Evolutionary conservation across 78 protist species (phyloP).

Genomic region (Isochrysis galbana): DNA sequence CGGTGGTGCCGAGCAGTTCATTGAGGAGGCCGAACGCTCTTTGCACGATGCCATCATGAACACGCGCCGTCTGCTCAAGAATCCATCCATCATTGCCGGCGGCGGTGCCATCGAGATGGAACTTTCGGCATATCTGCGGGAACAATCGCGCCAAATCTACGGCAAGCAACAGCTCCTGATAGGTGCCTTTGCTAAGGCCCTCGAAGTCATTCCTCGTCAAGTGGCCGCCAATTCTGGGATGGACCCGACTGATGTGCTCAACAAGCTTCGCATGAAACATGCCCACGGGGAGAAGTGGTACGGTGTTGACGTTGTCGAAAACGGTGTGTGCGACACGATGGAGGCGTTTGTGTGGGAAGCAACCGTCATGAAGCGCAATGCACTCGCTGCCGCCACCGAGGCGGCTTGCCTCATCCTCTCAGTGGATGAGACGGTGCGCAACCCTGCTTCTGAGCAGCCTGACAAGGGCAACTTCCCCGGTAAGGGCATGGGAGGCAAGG

Average conservation of each 20-base stretch:
- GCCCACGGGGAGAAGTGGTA: constrained; percentile 43
- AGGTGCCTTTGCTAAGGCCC: constrained; percentile 93
- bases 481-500: neutral
- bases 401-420: constrained; percentile 98
- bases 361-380: constrained; percentile 88
- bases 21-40: constrained; percentile 89
- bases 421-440: constrained; percentile 96
- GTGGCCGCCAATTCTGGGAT: constrained; percentile 84
- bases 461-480: neutral
- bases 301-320: constrained; percentile 36
- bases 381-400: constrained; percentile 96
- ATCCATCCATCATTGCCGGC: constrained; percentile 82
- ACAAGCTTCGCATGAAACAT: constrained; percentile 95
- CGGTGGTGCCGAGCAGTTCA: constrained; percentile 98
- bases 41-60: constrained; percentile 98
- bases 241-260: constrained; percentile 96
- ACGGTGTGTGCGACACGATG: constrained; percentile 86
- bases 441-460: constrained; percentile 79
- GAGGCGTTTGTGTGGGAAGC: constrained; percentile 95
- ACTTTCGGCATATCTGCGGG: constrained; percentile 81
- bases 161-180: constrained; percentile 96
- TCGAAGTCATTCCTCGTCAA: constrained; percentile 89
- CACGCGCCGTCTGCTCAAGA: constrained; percentile 86
- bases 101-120: constrained; percentile 99
- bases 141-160: constrained; percentile 71